phyloP scores from a whole-genome alignment of 2,329 filamentous ascomycete species.

The Endoconidiophora polonica region DNA sequence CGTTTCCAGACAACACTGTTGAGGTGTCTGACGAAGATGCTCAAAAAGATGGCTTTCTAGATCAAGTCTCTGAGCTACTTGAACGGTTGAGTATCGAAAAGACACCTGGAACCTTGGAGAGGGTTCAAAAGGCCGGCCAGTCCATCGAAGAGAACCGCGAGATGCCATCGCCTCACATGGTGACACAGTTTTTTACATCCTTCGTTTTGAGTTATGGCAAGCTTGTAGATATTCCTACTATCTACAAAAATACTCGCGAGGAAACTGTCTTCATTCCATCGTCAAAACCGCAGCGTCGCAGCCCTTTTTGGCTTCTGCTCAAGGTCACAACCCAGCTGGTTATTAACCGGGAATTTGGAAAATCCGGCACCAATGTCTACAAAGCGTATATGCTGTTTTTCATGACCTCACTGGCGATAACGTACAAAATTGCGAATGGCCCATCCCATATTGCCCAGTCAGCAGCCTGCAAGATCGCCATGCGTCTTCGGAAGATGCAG shows the following conservation, averaged over 20 bases:
- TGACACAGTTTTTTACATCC: conserved; percentile 31
- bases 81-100: conserved; percentile 19
- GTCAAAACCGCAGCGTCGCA: conserved; percentile 30
- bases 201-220: conserved; percentile 24
- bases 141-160: conserved; percentile 28
- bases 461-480: conserved; percentile 28
- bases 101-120: conserved; percentile 13
- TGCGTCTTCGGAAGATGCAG: conserved; percentile 26
- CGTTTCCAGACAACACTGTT: conserved; percentile 17
- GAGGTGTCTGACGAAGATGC: conserved; percentile 14
- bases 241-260: conserved; percentile 38
- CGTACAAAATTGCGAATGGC: conserved; percentile 12
- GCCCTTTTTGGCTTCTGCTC: conserved; percentile 37
- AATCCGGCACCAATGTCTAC: conserved; percentile 20
- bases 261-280: conserved; percentile 29
- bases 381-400: conserved; percentile 35
- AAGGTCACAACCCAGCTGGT: conserved; percentile 31
- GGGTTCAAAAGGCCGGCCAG: conserved; percentile 22
- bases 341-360: not conserved
- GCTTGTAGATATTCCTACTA: conserved; percentile 15
- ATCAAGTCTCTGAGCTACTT: conserved; percentile 16
- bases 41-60: conserved; percentile 14
- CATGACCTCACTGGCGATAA: conserved; percentile 22
- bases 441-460: conserved; percentile 20
- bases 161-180: conserved; percentile 29